Conservation (phyloP, 2,329 filamentous ascomycete genomes). For the Neofusicoccum ribis region DNA sequence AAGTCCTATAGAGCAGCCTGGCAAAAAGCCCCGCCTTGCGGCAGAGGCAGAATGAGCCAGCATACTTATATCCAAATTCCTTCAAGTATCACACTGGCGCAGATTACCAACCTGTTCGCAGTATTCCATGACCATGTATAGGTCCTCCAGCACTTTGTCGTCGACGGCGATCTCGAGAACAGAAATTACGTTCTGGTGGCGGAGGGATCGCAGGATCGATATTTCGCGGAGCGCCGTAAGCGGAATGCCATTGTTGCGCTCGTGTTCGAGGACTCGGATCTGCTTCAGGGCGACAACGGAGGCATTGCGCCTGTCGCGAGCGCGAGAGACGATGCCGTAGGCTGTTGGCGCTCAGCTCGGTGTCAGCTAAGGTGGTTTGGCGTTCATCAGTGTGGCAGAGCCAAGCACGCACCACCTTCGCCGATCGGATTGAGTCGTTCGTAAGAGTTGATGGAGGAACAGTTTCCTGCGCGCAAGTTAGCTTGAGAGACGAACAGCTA, state of each 20-base stretch:
- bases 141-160: slow-evolving; percentile 30
- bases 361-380: background rate
- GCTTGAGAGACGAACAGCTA: background rate
- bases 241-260: slow-evolving; percentile 31
- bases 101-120: slow-evolving; percentile 33
- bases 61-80: slow-evolving; percentile 25
- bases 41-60: slow-evolving; percentile 35
- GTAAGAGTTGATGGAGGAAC: slow-evolving; percentile 34
- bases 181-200: slow-evolving; percentile 36
- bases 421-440: slow-evolving; percentile 37
- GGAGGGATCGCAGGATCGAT: slow-evolving; percentile 36
- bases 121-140: slow-evolving; percentile 43
- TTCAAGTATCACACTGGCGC: slow-evolving; percentile 6
- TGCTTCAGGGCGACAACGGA: slow-evolving; percentile 40
- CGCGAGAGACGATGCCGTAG: slow-evolving; percentile 34
- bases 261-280: slow-evolving; percentile 34
- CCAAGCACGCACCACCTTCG: slow-evolving; percentile 33
- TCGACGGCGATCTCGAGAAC: slow-evolving; percentile 39
- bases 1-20: slow-evolving; percentile 29
- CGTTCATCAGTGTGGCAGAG: too few relatives aligned
- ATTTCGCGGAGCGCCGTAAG: slow-evolving; percentile 36
- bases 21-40: slow-evolving; percentile 25
- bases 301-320: slow-evolving; percentile 29
- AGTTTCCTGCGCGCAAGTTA: slow-evolving; percentile 30
- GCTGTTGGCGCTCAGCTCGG: background rate